phyloP scores from a whole-genome alignment of 1,139 yeast genomes.

The Magnusiomyces sp. region DNA sequence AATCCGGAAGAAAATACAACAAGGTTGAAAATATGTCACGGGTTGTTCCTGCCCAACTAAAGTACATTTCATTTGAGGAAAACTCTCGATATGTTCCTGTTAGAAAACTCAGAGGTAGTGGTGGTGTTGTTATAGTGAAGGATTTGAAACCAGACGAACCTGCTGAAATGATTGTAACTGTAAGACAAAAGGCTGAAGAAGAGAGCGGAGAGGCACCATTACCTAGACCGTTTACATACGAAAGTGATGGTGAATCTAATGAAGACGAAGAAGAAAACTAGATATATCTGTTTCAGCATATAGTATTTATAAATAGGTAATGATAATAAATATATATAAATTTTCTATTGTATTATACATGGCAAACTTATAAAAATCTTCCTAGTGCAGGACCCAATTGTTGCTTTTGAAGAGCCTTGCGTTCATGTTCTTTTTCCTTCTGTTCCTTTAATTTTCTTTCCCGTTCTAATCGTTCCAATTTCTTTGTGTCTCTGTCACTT shows the following conservation, averaged over 20 bases:
- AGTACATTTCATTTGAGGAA: slow-evolving; percentile 68
- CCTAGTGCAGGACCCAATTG: slow-evolving; percentile 28
- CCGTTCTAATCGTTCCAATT: not conserved
- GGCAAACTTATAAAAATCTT: slow-evolving; percentile 22
- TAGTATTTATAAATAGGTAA: not conserved
- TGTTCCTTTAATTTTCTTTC: not conserved
- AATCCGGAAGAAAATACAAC: slow-evolving; percentile 30
- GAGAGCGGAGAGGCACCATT: slow-evolving; percentile 66
- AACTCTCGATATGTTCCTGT: slow-evolving; percentile 78
- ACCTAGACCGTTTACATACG: slow-evolving; percentile 74
- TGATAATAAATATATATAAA: slow-evolving; percentile 1
- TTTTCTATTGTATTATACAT: too few relatives aligned
- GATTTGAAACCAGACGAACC: slow-evolving; percentile 65
- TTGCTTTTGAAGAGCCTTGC: slow-evolving; percentile 18
- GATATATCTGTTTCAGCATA: not conserved
- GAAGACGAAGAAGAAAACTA: slow-evolving; percentile 9
- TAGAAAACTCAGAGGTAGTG: slow-evolving; percentile 65
- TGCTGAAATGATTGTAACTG: slow-evolving; percentile 66
- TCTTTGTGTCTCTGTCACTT: not conserved
- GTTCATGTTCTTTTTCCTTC: slow-evolving; percentile 1
- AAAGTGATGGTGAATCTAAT: slow-evolving; percentile 35
- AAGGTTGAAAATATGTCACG: slow-evolving; percentile 73
- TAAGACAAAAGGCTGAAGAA: slow-evolving; percentile 53
- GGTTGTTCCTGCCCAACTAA: slow-evolving; percentile 85
- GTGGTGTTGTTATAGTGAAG: slow-evolving; percentile 72